Evolutionary conservation across 2,329 filamentous ascomycete species (phyloP), one percentile per base, ranked within the genome.

Genomic region (Botryotinia globosa): DNA sequence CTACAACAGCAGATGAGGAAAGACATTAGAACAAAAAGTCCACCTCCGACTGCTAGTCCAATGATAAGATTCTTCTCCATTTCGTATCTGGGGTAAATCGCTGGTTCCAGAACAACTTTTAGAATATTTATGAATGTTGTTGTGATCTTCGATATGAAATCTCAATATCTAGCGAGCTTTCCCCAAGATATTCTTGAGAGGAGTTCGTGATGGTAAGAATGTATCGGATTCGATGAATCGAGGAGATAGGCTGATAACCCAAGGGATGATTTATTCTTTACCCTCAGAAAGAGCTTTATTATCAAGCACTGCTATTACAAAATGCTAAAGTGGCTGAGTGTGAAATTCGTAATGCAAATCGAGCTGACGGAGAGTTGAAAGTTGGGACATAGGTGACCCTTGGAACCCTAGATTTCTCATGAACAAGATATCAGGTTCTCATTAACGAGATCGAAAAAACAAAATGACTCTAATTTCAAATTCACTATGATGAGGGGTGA

Each of bases 71-170:
- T 29, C 29, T 20, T 63, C 29, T 22, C 18, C 61, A 64, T 63
- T 22, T n/a, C 14, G 10, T 32, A 44, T 25, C 8, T 32, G 32
- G 29, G 4, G 2, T 32, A 3, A 29, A 14, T 29, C 12, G 1
- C 37, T 32, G 5, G 18, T 32, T 12, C 22, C 1, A 5, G 4
- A 22, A 44, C 8, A 44, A 9, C 32, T 8, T 8, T 64, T 20
- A 4, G 2, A 63, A 22, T n/a, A 3, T 0, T n/a, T 14, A 5
- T n/a, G 10, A 25, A 12, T 51, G 5, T 14, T 10, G 22, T n/a
- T 51, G 22, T 6, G 22, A 51, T 10, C 9, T 51, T 51, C 5
- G 22, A 5, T 51, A n/a, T 51, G 10, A n/a, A 10, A 6, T n/a
- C 4, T 1, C 14, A 14, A 14, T 4, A 51, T n/a, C 9, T 12